Percentiles rank a stretch among this genome's conserved stretches.
Evolutionary conservation across 2,329 filamentous ascomycete species (phyloP).

Genomic region (Trichophyton schoenleinii): DNA sequence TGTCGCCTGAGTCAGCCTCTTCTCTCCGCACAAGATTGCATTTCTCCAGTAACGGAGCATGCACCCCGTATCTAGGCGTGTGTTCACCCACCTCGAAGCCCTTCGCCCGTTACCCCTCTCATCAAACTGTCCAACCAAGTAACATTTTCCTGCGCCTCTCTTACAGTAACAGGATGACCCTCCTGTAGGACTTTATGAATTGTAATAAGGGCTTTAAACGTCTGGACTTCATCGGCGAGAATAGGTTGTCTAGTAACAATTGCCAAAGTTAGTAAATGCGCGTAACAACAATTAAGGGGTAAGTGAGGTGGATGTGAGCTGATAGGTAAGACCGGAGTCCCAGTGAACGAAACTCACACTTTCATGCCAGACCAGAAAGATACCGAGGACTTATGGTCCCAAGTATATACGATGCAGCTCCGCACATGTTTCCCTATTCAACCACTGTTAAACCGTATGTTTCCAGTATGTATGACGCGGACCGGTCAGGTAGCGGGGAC

Average conservation of each 20-base stretch:
- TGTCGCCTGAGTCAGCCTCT: slow-evolving; percentile 16
- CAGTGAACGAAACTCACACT: slow-evolving; percentile 52
- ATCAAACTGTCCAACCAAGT: slow-evolving; percentile 89
- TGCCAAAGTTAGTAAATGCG: not conserved
- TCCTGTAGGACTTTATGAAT: slow-evolving; percentile 97
- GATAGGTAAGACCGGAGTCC: not conserved
- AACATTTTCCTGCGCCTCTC: slow-evolving; percentile 77
- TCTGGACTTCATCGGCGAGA: slow-evolving; percentile 94
- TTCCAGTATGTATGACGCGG: not conserved
- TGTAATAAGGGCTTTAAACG: slow-evolving; percentile 95
- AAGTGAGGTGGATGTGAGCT: not conserved
- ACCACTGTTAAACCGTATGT: not conserved
- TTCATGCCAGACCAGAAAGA: slow-evolving; percentile 98
- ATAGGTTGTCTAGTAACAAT: slow-evolving; percentile 66
- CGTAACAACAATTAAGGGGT: not conserved
- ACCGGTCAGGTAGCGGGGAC: slow-evolving; percentile 37
- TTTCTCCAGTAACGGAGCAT: slow-evolving; percentile 1
- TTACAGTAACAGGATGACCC: slow-evolving; percentile 75
- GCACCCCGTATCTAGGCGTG: slow-evolving; percentile 11
- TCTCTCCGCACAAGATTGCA: not conserved
- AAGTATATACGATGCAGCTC: slow-evolving; percentile 95
- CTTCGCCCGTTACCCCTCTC: slow-evolving; percentile 69
- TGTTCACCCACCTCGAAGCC: slow-evolving; percentile 51
- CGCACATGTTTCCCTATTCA: slow-evolving; percentile 76
- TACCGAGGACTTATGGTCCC: slow-evolving; percentile 92